These are phyloP conservation scores for Mallotus nudiflorus DNA, from an alignment of 345 rosid species.

Conservation along the genomic window DNA sequence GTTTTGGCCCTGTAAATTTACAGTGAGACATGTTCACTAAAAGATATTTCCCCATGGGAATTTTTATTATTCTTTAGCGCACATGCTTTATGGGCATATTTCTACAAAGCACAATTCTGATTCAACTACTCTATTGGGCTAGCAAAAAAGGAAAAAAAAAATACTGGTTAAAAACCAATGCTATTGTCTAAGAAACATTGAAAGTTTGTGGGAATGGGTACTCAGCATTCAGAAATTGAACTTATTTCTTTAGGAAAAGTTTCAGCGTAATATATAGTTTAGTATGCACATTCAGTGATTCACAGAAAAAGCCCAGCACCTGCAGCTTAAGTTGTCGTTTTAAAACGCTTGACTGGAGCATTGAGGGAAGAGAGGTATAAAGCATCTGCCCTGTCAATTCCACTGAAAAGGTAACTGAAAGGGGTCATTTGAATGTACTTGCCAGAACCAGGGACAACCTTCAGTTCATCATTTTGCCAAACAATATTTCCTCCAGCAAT, in stretches of 20 bases:
- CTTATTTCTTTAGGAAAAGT: neutral
- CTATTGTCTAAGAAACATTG: no score
- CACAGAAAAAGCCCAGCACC: neutral
- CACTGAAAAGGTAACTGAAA: conserved; percentile 72
- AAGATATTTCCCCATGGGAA: neutral
- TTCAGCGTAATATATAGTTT: neutral
- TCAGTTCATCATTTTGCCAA: conserved; percentile 78
- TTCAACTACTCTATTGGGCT: neutral
- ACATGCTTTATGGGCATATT: neutral
- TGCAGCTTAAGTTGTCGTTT: conserved; percentile 15
- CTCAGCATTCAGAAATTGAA: neutral
- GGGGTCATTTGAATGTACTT: conserved; percentile 75
- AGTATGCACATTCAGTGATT: neutral
- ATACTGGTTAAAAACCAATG: neutral
- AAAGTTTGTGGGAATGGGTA: no score
- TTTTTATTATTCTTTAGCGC: neutral
- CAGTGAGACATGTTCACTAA: neutral
- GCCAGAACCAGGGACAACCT: conserved; percentile 71
- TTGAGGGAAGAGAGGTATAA: conserved; percentile 63
- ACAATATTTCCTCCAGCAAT: conserved; percentile 82
- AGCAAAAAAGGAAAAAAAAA: neutral
- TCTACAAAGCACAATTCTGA: neutral
- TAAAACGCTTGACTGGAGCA: conserved; percentile 75
- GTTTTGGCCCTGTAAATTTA: neutral
- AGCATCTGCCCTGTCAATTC: conserved; percentile 79